Base-by-base conservation (phyloP, 345 rosid species). In the Fremontodendron californicum region DNA sequence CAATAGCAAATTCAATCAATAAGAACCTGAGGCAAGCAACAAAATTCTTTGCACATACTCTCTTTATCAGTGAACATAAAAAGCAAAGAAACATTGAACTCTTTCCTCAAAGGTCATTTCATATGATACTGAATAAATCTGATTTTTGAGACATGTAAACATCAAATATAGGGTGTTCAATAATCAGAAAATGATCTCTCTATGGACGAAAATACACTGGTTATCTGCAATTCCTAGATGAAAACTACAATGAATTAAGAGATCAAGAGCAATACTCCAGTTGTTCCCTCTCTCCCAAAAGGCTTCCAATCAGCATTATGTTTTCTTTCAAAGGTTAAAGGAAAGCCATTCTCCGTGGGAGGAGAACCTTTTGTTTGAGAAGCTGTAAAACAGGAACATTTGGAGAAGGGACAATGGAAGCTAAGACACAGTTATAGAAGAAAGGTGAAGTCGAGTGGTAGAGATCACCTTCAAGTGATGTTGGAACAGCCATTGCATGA, bases 381-480 rank as follows among this genome's bases (percentile, higher is more conserved):
- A 65, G 70, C 29, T 39, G 39, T 65, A n/a, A 66, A 66, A 66
- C 9, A 40, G 29, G 15, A 69, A 69, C 37, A 46, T 29, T 8
- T 45, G 18, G 31, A 33, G 45, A 21, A 48, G 16, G 45, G 25
- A 48, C n/a, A 9, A 21, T 31, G 51, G 21, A 73, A 71, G 71
- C 55, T 76, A 37, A 19, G 33, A 54, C 25, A n/a, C 23, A 23
- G 49, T 74, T 37, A 25, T 23, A 52, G 31, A 51, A 55, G 2
- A 25, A 65, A 68, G 11, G 23, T 46, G 9, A 25, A 23, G 58
- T 31, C 64, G 15, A 21, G 70, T 54, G 21, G 78, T 12, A 84
- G 79, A 54, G 71, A 79, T 84, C 86, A 88, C 99, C 98, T 82
- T 87, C 88, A 68, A 83, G 70, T 80, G 86, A 75, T 80, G 87